phyloP scores from a whole-genome alignment of 1,284 basidiomycete genomes.

The Anthracocystis panici-leucophaei region DNA sequence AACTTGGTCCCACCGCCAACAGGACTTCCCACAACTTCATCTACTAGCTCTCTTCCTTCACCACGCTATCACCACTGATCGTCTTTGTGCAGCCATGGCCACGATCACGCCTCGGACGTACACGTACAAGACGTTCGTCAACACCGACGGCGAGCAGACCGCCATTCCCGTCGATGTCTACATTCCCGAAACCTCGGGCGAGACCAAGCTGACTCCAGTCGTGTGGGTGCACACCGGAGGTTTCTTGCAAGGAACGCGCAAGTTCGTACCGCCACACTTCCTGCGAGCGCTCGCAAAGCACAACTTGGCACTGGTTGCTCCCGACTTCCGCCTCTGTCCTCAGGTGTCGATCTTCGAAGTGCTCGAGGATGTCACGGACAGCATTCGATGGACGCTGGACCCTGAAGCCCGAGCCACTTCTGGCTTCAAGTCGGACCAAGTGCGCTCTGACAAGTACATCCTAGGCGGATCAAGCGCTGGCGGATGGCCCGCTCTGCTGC shows the following conservation, averaged over 20 bases:
- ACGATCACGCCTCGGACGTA: conserved; percentile 32
- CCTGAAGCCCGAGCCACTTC: conserved; percentile 22
- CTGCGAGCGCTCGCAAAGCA: conserved; percentile 42
- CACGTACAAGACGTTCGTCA: conserved; percentile 52
- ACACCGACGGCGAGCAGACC: conserved; percentile 41
- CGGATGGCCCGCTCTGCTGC: conserved; percentile 53
- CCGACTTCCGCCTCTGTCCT: conserved; percentile 58
- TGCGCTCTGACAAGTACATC: conserved; percentile 39
- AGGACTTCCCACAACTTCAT: no score
- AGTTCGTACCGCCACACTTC: conserved; percentile 55
- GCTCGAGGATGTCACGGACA: conserved; percentile 52
- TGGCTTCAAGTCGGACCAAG: conserved; percentile 24
- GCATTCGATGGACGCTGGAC: conserved; percentile 42
- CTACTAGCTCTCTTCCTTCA: no score
- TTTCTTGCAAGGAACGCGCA: conserved; percentile 56
- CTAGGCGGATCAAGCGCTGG: conserved; percentile 55
- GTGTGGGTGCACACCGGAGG: conserved; percentile 59
- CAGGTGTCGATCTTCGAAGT: conserved; percentile 49
- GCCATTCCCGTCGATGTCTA: conserved; percentile 56
- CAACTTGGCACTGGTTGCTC: conserved; percentile 44
- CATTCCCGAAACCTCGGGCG: conserved; percentile 26
- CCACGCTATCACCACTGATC: neutral
- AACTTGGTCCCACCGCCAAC: no score
- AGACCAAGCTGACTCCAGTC: conserved; percentile 38
- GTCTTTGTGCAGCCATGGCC: conserved; percentile 12